Base-by-base conservation (phyloP, 2,329 filamentous ascomycete genomes). In the Penicillium sp. region DNA sequence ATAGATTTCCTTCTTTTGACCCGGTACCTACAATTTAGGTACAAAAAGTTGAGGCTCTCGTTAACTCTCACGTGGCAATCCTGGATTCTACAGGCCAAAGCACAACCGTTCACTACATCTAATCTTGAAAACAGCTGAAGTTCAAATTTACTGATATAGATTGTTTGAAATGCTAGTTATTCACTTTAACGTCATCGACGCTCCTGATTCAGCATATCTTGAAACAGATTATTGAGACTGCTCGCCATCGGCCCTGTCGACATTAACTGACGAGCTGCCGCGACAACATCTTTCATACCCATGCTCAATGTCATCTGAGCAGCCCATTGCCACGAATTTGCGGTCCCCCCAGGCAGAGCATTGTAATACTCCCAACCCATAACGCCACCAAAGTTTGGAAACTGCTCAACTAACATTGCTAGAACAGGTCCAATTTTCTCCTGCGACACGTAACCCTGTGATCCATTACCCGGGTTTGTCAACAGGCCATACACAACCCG, bases 341-440 rank as follows among this genome's bases (percentile, higher is more conserved):
- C 77, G 2, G 69, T 69, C 25, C 83, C 86, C 1, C 86, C 87
- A 0, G 89, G 88, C 55, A 86, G 71, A 53, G 87, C 84, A 76
- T 96, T 95, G 76, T 93, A 96, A 71, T 94, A 96, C 76, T 97
- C 92, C 92, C 92, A 97, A 2, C 91, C 91, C 86, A 94, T 94
- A 7, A 97, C 86, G 0, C 92, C 92, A 0, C 91, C 92, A 70
- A 96, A 94, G 1, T 77, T 77, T 1, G 83, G 82, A 65, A 89
- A 89, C 56, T 80, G 80, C 35, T 82, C 76, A 35, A 81, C 75
- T 61, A 91, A 69, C 38, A 78, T 68, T 30, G 79, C 78, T 42
- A 91, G 70, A 19, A 88, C 83, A 17, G 78, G 75, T 11, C 80
- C 78, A 25, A 90, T 74, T 14, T 79, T 71, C 43, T 82, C 79